A percentile compares a stretch with the other conserved stretches of the same genome.
phyloP scores from a whole-genome alignment of 1,284 basidiomycete species.

The Austroboletus olivaceoglutinosus region DNA sequence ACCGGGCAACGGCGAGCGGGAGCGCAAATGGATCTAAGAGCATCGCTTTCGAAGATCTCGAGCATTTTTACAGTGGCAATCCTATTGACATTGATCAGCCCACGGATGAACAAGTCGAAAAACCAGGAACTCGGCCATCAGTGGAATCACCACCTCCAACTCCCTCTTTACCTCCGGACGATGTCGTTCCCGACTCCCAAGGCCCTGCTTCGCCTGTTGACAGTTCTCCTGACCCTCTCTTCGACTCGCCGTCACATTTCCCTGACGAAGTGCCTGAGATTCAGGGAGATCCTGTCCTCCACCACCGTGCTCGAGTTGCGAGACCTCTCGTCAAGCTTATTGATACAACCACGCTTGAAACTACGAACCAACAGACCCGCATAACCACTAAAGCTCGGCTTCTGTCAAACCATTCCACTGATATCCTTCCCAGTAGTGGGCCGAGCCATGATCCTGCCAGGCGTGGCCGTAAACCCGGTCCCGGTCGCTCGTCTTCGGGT shows the following conservation, averaged over 20 bases:
- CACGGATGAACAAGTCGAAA: slow-evolving; percentile 16
- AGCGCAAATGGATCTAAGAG: slow-evolving; percentile 1
- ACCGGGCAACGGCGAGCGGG: neutral
- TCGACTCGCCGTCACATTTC: slow-evolving; percentile 24
- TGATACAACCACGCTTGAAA: slow-evolving; percentile 36
- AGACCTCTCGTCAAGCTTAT: slow-evolving; percentile 54
- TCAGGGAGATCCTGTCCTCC: slow-evolving; percentile 9
- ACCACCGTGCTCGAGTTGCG: slow-evolving; percentile 45
- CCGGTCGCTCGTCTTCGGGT: slow-evolving; percentile 45
- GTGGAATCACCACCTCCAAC: neutral
- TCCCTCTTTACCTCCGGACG: neutral
- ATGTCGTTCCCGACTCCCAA: neutral
- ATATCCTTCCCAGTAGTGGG: slow-evolving; percentile 11
- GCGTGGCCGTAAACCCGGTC: slow-evolving; percentile 42
- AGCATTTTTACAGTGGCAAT: slow-evolving; percentile 32
- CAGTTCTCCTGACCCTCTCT: slow-evolving; percentile 27
- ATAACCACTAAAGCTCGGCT: slow-evolving; percentile 49
- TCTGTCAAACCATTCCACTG: slow-evolving; percentile 18
- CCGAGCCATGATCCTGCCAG: slow-evolving; percentile 9
- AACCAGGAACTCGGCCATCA: slow-evolving; percentile 1
- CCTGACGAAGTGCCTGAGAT: slow-evolving; percentile 8
- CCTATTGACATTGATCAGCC: slow-evolving; percentile 32
- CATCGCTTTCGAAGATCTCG: slow-evolving; percentile 27
- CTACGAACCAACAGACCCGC: slow-evolving; percentile 32
- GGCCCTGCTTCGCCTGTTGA: slow-evolving; percentile 14